Conservation (phyloP, 2,329 filamentous ascomycete species). For the Orbilia javanica region DNA sequence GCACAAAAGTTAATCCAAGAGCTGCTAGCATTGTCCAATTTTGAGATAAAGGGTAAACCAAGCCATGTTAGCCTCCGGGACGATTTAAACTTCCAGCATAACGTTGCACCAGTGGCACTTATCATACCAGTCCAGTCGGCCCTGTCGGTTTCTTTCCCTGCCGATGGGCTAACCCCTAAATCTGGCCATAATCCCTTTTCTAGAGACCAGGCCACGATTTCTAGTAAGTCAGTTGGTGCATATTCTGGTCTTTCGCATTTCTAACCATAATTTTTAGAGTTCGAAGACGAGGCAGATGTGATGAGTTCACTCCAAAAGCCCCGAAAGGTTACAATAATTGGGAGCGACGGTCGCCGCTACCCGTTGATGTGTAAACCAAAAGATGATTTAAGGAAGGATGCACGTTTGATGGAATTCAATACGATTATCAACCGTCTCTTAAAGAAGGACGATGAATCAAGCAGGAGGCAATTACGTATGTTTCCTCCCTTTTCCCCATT, state of each 20-base stretch:
- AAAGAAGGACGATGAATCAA: conserved; percentile 90
- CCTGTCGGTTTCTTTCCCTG: conserved; percentile 83
- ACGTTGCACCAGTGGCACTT: conserved; percentile 81
- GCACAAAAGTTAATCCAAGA: conserved; percentile 45
- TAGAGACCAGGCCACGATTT: conserved; percentile 85
- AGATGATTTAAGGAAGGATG: conserved; percentile 96
- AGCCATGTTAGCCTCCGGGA: conserved; percentile 79
- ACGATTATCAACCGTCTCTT: conserved; percentile 95
- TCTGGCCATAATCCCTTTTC: conserved; percentile 86
- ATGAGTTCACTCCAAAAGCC: conserved; percentile 92
- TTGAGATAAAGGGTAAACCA: conserved; percentile 78
- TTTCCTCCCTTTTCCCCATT: background rate
- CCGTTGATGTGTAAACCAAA: conserved; percentile 96
- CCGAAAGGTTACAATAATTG: conserved; percentile 86
- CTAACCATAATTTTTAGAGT: conserved; percentile 65
- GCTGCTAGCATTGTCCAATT: conserved; percentile 80
- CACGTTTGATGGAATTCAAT: conserved; percentile 99
- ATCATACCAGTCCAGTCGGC: conserved; percentile 91
- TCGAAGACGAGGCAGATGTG: conserved; percentile 89
- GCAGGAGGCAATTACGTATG: conserved; percentile 81
- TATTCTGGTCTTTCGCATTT: background rate
- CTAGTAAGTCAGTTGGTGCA: conserved; percentile 64
- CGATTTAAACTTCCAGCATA: conserved; percentile 86
- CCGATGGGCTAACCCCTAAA: conserved; percentile 76
- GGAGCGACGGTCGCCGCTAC: conserved; percentile 88